Evolutionary conservation across 2,329 filamentous ascomycete species (phyloP).

Genomic region (Aureobasidium sp.): DNA sequence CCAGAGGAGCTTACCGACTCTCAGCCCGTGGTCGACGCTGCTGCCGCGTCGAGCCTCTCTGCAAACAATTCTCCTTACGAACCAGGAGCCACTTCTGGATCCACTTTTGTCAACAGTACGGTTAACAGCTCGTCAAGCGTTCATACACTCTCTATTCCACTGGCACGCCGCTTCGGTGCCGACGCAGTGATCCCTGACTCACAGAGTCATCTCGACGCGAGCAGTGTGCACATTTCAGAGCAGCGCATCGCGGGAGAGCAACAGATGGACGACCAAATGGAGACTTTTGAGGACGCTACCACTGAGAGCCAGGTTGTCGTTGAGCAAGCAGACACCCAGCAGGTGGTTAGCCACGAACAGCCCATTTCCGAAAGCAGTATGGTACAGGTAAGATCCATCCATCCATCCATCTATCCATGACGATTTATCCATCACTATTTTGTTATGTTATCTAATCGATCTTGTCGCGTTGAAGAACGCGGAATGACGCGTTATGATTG

Average conservation of each 20-base stretch:
- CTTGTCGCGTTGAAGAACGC: not conserved
- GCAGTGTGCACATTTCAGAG: not conserved
- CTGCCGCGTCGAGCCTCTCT: conserved; percentile 12
- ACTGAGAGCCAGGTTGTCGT: conserved; percentile 4
- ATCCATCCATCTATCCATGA: not conserved
- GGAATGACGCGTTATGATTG: not conserved
- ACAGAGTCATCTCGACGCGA: conserved; percentile 13
- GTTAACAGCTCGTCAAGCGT: conserved; percentile 7
- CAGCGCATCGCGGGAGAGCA: not conserved
- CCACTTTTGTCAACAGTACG: not conserved
- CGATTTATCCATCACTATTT: not conserved
- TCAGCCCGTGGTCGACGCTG: conserved; percentile 8
- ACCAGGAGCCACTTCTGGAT: conserved; percentile 9
- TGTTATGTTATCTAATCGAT: conserved; percentile 3
- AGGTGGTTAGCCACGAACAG: not conserved
- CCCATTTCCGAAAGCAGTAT: conserved; percentile 7
- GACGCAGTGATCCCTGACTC: conserved; percentile 18
- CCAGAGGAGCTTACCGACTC: not conserved
- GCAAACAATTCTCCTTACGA: conserved; percentile 15
- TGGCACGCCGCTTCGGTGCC: conserved; percentile 5
- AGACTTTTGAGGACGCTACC: not conserved
- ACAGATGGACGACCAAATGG: not conserved
- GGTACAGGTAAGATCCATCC: not conserved
- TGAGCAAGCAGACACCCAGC: not conserved
- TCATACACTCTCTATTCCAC: not conserved